Evolutionary conservation across 306 rosid species (phyloP), one percentile per base, ranked within the genome.

Genomic region (Trifolium dubium): DNA sequence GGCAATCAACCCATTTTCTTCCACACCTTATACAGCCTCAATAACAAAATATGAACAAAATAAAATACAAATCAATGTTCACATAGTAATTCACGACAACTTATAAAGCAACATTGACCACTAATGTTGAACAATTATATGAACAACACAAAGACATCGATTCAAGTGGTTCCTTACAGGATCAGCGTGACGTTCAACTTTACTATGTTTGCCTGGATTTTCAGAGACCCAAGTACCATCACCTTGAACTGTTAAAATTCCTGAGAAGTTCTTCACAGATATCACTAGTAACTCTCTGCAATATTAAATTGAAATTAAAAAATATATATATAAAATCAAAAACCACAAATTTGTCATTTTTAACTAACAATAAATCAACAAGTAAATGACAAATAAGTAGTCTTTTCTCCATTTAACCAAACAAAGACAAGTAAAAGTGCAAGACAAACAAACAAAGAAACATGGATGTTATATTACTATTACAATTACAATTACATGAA

Each of bases 181-280:
- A 76, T 89, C 87, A 75, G 94, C 88, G 75, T 71, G 86, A 56
- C 58, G 80, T 69, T 88, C 88, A 8, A 9, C 30, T 87, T 81
- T 94, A 53, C 23, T 53, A 77, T 81, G 94, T 5, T 55, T 74
- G 60, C 68, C 82, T 32, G 86, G 55, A 19, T 78, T 74, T 76
- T 86, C 96, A 58, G 87, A 87, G 53, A 51, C 79, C 97, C 97
- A 94, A 73, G 78, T 71, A 50, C 92, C 95, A 83, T 86, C 92
- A 0, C 79, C 78, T 63, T 75, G 86, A 73, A 87, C 69, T 23
- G 89, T 80, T 49, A 94, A 60, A 75, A 94, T 76, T 73, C 96
- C 97, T 0, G 89, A 77, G 67, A 83, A 80, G 73, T 89, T 94
- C 88, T 87, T 89, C 77, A 94, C 98, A 10, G 89, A 80, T 44